phyloP scores from a whole-genome alignment of 225 moss, liverwort and hornwort genomes.

The Bryoerythrophyllum caledonicum region DNA sequence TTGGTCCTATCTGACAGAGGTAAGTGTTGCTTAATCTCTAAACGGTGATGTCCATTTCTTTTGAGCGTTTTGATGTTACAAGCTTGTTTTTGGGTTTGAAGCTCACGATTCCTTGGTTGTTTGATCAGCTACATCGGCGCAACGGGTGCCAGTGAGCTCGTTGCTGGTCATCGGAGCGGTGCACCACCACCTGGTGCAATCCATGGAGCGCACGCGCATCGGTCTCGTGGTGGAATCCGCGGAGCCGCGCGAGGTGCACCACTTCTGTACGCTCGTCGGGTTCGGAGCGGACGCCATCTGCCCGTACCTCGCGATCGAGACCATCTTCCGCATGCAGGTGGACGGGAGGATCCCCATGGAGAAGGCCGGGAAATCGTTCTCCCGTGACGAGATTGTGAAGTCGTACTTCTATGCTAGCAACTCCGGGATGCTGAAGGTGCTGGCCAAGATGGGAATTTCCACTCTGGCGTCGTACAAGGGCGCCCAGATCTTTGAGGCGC shows the following conservation, averaged over 20 bases:
- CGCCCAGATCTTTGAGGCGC: slow-evolving; percentile 79
- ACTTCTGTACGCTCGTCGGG: slow-evolving; percentile 73
- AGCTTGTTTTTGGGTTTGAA: background rate
- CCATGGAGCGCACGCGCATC: slow-evolving; percentile 69
- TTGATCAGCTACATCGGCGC: slow-evolving; percentile 49
- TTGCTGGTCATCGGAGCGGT: slow-evolving; percentile 67
- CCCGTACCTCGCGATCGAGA: slow-evolving; percentile 73
- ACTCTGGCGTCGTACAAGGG: slow-evolving; percentile 82
- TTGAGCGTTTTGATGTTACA: too few relatives aligned
- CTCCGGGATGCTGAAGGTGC: slow-evolving; percentile 79
- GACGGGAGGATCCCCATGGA: slow-evolving; percentile 72
- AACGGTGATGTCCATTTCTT: background rate
- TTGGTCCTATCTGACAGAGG: slow-evolving; percentile 76
- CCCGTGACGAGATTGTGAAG: slow-evolving; percentile 53
- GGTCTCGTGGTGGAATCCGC: slow-evolving; percentile 74
- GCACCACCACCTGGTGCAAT: slow-evolving; percentile 69
- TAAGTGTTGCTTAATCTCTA: background rate
- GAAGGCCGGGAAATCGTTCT: slow-evolving; percentile 44
- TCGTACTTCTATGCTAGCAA: slow-evolving; percentile 76
- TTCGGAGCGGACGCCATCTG: slow-evolving; percentile 82
- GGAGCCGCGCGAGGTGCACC: slow-evolving; percentile 80
- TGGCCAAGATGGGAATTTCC: slow-evolving; percentile 89
- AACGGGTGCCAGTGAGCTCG: slow-evolving; percentile 61
- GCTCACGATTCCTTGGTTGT: background rate
- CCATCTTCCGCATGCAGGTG: slow-evolving; percentile 68